phyloP scores from a whole-genome alignment of 1,139 yeast species.

The Pichia sp. region DNA sequence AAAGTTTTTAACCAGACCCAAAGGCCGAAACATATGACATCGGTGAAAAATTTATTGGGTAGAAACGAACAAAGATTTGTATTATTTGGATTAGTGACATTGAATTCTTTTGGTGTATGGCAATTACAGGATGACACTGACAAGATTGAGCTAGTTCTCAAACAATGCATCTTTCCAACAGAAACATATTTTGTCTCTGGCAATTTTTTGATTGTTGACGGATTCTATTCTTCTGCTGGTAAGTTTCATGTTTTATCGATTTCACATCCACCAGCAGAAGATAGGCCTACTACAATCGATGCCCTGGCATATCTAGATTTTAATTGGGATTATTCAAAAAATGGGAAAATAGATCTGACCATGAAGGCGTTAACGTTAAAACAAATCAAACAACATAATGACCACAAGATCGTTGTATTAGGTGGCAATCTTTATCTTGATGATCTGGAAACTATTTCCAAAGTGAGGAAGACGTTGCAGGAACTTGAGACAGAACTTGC shows the following conservation, averaged over 20 bases:
- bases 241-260: constrained; percentile 72
- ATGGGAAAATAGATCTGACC: constrained; percentile 52
- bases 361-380: constrained; percentile 57
- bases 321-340: constrained; percentile 51
- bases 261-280: constrained; percentile 88
- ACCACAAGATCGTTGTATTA: constrained; percentile 60
- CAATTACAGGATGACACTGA: constrained; percentile 81
- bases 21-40: constrained; percentile 52
- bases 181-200: constrained; percentile 78
- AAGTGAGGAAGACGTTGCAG: constrained; percentile 50
- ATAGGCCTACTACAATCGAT: constrained; percentile 59
- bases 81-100: constrained; percentile 69
- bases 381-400: constrained; percentile 35
- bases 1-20: constrained; percentile 30
- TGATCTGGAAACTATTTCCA: constrained; percentile 59
- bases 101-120: constrained; percentile 63
- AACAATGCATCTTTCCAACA: constrained; percentile 58
- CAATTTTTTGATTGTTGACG: constrained; percentile 76
- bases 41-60: constrained; percentile 80
- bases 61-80: constrained; percentile 73
- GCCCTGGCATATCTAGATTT: constrained; percentile 79
- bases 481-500: constrained; percentile 20
- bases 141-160: constrained; percentile 63
- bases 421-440: constrained; percentile 76
- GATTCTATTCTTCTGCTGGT: constrained; percentile 70